Evolutionary conservation across 805 yeast genomes (phyloP).

Genomic region (Diddensiella transvaalensis): DNA sequence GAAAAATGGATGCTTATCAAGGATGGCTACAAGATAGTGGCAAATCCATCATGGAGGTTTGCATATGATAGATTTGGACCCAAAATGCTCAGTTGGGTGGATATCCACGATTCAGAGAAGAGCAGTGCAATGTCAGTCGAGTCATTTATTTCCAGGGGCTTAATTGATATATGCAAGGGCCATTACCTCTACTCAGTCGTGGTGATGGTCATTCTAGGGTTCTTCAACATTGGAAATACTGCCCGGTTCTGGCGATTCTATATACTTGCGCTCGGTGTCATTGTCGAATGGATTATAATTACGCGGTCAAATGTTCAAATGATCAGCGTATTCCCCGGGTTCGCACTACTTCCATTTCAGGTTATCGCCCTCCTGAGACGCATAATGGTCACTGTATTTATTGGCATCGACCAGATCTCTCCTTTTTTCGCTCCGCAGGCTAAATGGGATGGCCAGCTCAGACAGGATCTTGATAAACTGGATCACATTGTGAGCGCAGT

Average conservation of each 20-base stretch:
- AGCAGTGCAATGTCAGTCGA: background rate
- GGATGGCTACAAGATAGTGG: slow-evolving; percentile 69
- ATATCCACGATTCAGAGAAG: background rate
- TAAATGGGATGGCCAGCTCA: slow-evolving; percentile 2
- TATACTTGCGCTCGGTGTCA: slow-evolving; percentile 18
- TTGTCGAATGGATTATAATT: slow-evolving; percentile 23
- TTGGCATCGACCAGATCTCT: slow-evolving; percentile 26
- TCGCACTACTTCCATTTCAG: slow-evolving; percentile 22
- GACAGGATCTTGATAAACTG: background rate
- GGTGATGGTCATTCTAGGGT: slow-evolving; percentile 17
- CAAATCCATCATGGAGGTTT: slow-evolving; percentile 73
- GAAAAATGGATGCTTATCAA: slow-evolving; percentile 50
- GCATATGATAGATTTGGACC: slow-evolving; percentile 82
- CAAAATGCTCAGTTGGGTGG: slow-evolving; percentile 32
- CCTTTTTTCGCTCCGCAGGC: slow-evolving; percentile 16
- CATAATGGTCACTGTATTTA: slow-evolving; percentile 16
- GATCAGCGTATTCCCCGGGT: slow-evolving; percentile 3
- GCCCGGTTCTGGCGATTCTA: slow-evolving; percentile 28
- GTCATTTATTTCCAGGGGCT: slow-evolving; percentile 14
- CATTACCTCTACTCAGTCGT: slow-evolving; percentile 19
- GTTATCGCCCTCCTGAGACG: slow-evolving; percentile 21
- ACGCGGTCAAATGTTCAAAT: slow-evolving; percentile 22
- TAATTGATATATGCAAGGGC: slow-evolving; percentile 6
- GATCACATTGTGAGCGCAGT: background rate
- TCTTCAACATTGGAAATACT: slow-evolving; percentile 18